phyloP scores from a whole-genome alignment of 306 rosid species.

The Casuarina equisetifolia region DNA sequence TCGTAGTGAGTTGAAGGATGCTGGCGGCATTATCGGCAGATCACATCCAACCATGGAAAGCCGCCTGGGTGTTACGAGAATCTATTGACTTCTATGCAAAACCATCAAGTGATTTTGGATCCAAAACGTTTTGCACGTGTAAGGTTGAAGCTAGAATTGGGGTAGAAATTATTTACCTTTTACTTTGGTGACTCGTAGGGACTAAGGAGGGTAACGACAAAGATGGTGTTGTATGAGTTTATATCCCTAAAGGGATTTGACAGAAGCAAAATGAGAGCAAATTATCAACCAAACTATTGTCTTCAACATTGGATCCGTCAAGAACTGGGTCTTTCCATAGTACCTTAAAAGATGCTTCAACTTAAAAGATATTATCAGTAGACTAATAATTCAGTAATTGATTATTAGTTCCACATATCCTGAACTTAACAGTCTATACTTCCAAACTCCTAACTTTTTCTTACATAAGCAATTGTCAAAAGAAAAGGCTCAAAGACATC shows the following conservation, averaged over 20 bases:
- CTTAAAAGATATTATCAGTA: too few relatives aligned
- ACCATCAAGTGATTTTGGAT: slow-evolving; percentile 27
- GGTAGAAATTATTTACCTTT: neutral
- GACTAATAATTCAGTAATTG: too few relatives aligned
- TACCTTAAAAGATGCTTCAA: too few relatives aligned
- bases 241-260: too few relatives aligned
- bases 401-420: too few relatives aligned
- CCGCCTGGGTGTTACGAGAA: neutral
- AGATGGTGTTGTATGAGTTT: too few relatives aligned
- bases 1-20: neutral
- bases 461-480: neutral
- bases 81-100: slow-evolving; percentile 24
- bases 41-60: neutral
- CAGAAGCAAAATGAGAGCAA: too few relatives aligned
- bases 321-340: too few relatives aligned
- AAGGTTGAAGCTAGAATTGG: slow-evolving; percentile 5
- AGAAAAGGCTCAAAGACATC: neutral
- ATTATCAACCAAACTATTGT: too few relatives aligned
- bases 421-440: too few relatives aligned
- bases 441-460: too few relatives aligned
- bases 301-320: too few relatives aligned
- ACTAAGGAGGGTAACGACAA: neutral
- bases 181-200: neutral
- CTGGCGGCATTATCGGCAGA: neutral
- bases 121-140: slow-evolving; percentile 33